These are phyloP conservation scores for Didymella exigua DNA, from an alignment of 2,329 filamentous ascomycete genomes.

Conservation along the genomic window DNA sequence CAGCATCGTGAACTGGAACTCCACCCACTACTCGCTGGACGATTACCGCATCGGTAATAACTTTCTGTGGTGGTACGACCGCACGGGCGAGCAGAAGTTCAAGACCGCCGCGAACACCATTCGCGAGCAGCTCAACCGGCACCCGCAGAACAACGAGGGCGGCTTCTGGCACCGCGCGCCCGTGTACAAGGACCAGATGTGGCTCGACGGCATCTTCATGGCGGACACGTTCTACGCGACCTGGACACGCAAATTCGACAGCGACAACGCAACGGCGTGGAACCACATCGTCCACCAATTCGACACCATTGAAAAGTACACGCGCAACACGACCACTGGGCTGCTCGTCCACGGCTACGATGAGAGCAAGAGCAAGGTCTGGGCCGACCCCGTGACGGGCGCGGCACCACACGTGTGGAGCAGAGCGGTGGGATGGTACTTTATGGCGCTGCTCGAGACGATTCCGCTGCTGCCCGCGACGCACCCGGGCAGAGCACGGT, in stretches of 20 bases:
- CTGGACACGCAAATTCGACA: constrained; percentile 38
- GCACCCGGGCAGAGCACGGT: constrained; percentile 38
- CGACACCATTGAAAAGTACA: constrained; percentile 26
- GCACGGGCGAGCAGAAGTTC: constrained; percentile 50
- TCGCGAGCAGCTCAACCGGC: constrained; percentile 51
- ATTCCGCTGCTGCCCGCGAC: constrained; percentile 49
- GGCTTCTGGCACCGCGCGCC: constrained; percentile 59
- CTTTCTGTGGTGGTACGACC: constrained; percentile 51
- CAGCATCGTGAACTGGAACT: constrained; percentile 53
- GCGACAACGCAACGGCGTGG: constrained; percentile 43
- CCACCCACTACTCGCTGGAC: constrained; percentile 51
- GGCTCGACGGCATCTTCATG: constrained; percentile 58
- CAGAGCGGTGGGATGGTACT: constrained; percentile 35
- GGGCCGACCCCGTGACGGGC: constrained; percentile 31
- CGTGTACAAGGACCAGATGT: constrained; percentile 58
- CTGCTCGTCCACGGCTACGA: constrained; percentile 35
- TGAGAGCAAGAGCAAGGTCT: constrained; percentile 28
- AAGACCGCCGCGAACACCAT: constrained; percentile 53
- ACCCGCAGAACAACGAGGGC: constrained; percentile 55
- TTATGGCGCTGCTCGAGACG: constrained; percentile 49
- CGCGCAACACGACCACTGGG: constrained; percentile 22
- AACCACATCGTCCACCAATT: constrained; percentile 42
- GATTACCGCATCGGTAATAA: constrained; percentile 60
- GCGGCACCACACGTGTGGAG: constrained; percentile 33
- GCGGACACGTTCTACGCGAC: constrained; percentile 36